Base-by-base conservation (phyloP, 441 rosid genomes). In the Erysimum cheiri region DNA sequence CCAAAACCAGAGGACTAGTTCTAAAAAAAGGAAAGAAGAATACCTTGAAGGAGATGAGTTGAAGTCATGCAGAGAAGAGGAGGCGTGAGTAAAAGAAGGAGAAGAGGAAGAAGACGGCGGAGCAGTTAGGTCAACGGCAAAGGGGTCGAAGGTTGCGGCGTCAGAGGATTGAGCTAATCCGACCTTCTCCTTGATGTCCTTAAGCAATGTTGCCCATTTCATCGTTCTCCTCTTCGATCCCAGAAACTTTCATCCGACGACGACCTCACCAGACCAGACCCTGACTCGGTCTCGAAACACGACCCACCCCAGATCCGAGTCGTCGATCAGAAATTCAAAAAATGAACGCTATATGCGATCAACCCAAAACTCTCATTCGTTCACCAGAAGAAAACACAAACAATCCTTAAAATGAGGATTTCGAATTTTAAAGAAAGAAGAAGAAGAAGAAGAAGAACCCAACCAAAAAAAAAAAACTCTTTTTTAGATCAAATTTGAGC, bases 151-250 rank as follows among this genome's bases (percentile, higher is more conserved):
- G 24, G 24, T 22, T 22, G 24, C 24, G 36, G 89, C 5, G 19
- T 85, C 74, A 54, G 89, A 77, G 66, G 98, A 85, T 81, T 88
- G 96, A 81, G 97, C 77, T 72, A 96, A 87, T 28, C 99, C 99
- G 75, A 96, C 98, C 87, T 89, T 96, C 88, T 93, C 98, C 88
- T 86, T 92, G 40, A 95, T 85, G 82, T 93, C 98, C 89, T 93
- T 88, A 78, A 93, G 92, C 97, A 93, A 86, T 81, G 96, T 77
- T 67, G 70, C 85, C 98, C 98, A 93, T 93, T 90, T 93, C 98
- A 93, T 93, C 80, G 87, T 84, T 83, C 24, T 78, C 72, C 69
- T 80, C 48, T 58, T 72, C 77, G 78, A 75, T 76, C 76, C 70
- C 74, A 79, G 74, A 71, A 71, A 75, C 82, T 67, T 69, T 85